Base-by-base conservation (phyloP, 2,329 filamentous ascomycete genomes). In the Phyllachora maydis region DNA sequence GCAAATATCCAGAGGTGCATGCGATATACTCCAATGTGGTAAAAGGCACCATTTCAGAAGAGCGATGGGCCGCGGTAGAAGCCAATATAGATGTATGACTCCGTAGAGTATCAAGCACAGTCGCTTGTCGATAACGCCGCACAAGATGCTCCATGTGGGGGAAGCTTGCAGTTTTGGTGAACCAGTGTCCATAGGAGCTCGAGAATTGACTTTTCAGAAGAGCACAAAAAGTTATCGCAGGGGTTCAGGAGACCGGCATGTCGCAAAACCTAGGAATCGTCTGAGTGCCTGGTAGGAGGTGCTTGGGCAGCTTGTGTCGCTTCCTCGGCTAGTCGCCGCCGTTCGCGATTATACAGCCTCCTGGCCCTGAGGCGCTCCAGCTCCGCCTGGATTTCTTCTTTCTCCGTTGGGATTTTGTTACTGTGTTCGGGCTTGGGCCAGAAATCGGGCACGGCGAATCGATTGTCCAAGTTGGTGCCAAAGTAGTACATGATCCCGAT, bases 401-500 rank as follows among this genome's bases (percentile, higher is more conserved):
- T 58, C 35, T 88, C 77, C 29, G 65, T 65, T 2, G 79, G 79
- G 21, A 88, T 64, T 39, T 62, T 65, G 50, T 88, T 73, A 29
- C 73, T 73, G 43, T 83, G 61, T 32, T 76, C 71, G 4, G 69
- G 59, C 40, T 72, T 79, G 14, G 88, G 88, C 88, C 88, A 98
- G 59, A 98, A 98, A 28, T 75, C 77, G 12, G 76, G 71, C 2
- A 95, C 79, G 22, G 65, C 55, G 58, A 98, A 98, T 33, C 81
- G 74, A 35, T 74, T 65, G 51, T 98, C 88, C 43, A 98, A 78
- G 50, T 98, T 98, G 27, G 83, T 92, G 45, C 88, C 88, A 50
- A 95, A 98, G 59, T 98, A 98, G 62, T 90, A 95, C 88, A 98
- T 98, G 59, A 88, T 83, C 38, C 79, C 82, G 41, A 98, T 95